Evolutionary conservation across 2,329 filamentous ascomycete species (phyloP).

Genomic region (Clonostachys byssicola): DNA sequence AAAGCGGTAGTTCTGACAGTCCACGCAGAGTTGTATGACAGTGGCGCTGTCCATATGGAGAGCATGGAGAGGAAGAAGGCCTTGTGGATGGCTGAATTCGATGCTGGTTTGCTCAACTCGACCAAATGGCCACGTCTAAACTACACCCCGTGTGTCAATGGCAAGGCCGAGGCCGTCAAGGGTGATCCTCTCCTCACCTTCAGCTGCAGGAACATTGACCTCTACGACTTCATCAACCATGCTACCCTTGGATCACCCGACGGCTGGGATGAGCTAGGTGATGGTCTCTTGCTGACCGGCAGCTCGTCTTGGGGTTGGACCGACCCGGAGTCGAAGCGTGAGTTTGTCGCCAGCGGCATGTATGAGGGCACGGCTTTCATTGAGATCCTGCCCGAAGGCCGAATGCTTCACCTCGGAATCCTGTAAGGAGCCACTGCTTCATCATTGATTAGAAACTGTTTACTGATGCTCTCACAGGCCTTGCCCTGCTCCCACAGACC

Average conservation of each 20-base stretch:
- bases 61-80: conserved; percentile 6
- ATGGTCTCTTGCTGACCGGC: conserved; percentile 10
- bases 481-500: too few relatives aligned
- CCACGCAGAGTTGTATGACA: conserved; percentile 16
- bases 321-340: conserved; percentile 38
- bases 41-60: conserved; percentile 18
- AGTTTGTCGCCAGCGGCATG: conserved; percentile 50
- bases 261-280: conserved; percentile 4
- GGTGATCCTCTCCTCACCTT: conserved; percentile 38
- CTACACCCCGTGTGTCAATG: conserved; percentile 6
- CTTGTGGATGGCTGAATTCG: neutral
- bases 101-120: neutral
- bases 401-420: conserved; percentile 43
- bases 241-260: conserved; percentile 22
- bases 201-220: conserved; percentile 34
- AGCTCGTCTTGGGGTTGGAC: conserved; percentile 50
- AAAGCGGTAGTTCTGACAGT: too few relatives aligned
- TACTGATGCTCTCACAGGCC: too few relatives aligned
- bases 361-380: conserved; percentile 49
- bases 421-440: too few relatives aligned
- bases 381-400: conserved; percentile 42
- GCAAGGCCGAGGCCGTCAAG: conserved; percentile 25
- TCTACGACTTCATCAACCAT: conserved; percentile 30
- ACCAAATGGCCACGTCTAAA: neutral
- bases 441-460: too few relatives aligned